phyloP scores from a whole-genome alignment of 2,329 filamentous ascomycete genomes.

The Cercospora canescens region DNA sequence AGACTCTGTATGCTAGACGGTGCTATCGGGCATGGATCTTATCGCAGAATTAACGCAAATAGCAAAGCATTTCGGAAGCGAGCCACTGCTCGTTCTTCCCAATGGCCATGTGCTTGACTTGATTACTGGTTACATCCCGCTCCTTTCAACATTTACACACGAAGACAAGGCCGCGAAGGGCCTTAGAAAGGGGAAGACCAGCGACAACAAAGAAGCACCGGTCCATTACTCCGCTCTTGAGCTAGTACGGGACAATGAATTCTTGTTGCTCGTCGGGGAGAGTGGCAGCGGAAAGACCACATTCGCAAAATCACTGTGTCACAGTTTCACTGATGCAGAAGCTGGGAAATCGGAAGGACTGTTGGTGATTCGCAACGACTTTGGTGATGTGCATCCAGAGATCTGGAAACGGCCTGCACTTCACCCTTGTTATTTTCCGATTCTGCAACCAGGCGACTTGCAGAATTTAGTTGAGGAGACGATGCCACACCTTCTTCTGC shows the following conservation, averaged over 20 bases:
- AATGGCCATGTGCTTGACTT: constrained; percentile 1
- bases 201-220: background rate
- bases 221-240: constrained; percentile 3
- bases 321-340: background rate
- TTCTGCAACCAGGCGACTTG: background rate
- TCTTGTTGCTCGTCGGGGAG: background rate
- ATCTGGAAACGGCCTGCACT: background rate
- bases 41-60: background rate
- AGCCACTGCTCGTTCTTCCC: constrained; percentile 8
- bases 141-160: constrained; percentile 5
- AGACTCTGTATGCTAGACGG: background rate
- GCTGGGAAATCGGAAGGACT: background rate
- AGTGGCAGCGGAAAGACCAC: constrained; percentile 10
- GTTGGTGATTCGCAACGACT: background rate
- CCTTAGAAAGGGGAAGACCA: constrained; percentile 2
- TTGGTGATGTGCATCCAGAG: background rate
- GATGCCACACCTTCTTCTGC: background rate
- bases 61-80: background rate
- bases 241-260: constrained; percentile 5
- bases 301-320: constrained; percentile 6
- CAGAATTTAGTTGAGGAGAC: background rate
- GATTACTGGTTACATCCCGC: constrained; percentile 5
- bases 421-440: background rate
- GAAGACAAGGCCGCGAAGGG: constrained; percentile 14
- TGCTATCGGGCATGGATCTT: background rate